Conservation (phyloP, 2,329 filamentous ascomycete genomes). For the Stagonosporopsis rhizophila region DNA sequence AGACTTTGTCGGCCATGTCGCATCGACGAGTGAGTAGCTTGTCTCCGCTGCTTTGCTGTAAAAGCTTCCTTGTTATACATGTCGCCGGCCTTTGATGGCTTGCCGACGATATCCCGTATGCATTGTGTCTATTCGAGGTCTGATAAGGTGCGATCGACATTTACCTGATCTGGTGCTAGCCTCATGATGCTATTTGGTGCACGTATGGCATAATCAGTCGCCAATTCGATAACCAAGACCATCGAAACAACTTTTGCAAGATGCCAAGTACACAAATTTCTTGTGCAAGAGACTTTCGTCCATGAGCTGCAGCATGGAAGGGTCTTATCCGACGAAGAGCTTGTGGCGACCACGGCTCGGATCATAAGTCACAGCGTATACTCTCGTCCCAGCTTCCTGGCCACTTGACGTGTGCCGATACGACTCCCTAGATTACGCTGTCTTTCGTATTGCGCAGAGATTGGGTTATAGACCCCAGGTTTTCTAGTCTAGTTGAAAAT, state of each 20-base stretch:
- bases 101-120: not conserved
- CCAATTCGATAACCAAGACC: not conserved
- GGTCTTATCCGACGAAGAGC: not conserved
- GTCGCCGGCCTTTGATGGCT: not conserved
- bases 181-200: conserved; percentile 1
- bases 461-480: too few species aligned
- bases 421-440: not conserved
- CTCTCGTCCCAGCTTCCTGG: not conserved
- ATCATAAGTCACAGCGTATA: not conserved
- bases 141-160: conserved; percentile 10
- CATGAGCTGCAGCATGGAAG: not conserved
- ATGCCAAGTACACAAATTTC: not conserved
- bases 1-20: conserved; percentile 22
- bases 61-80: not conserved
- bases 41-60: too few species aligned
- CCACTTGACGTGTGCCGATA: not conserved
- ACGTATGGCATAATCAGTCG: conserved; percentile 4
- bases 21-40: not conserved
- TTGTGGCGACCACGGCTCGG: not conserved
- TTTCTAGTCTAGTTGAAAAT: too few species aligned
- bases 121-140: not conserved
- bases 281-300: not conserved
- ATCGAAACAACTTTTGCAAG: not conserved
- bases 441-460: not conserved
- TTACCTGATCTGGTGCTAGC: conserved; percentile 3